A percentile compares a stretch with the other conserved stretches of the same genome.
Evolutionary conservation across 2,329 filamentous ascomycete genomes (phyloP).

Genomic region (Claviceps maximensis): DNA sequence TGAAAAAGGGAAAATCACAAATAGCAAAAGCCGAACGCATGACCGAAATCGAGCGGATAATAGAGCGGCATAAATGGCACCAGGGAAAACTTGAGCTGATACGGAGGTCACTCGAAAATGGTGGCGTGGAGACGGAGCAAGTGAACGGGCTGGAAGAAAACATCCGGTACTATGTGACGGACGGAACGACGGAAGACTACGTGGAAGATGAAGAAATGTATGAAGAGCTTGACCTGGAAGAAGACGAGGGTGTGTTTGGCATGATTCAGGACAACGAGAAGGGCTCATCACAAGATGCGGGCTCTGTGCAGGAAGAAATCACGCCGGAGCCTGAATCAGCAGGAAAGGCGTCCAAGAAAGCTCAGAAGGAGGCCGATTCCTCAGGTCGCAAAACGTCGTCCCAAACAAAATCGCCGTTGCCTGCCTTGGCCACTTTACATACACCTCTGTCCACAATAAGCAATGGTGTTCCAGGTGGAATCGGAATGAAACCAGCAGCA

Average conservation of each 20-base stretch:
- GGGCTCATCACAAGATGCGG: slow-evolving; percentile 87
- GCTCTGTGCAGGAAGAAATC: slow-evolving; percentile 78
- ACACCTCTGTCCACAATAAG: slow-evolving; percentile 50
- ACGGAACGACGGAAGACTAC: slow-evolving; percentile 78
- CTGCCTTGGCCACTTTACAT: slow-evolving; percentile 83
- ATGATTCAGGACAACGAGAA: slow-evolving; percentile 70
- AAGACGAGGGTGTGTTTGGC: slow-evolving; percentile 81
- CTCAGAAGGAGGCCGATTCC: slow-evolving; percentile 44
- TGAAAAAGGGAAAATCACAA: slow-evolving; percentile 93
- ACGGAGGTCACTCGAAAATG: slow-evolving; percentile 82
- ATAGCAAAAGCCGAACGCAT: slow-evolving; percentile 72
- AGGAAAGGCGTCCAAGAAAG: slow-evolving; percentile 39
- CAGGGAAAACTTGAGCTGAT: slow-evolving; percentile 85
- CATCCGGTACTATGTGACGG: slow-evolving; percentile 90
- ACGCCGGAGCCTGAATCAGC: slow-evolving; percentile 39
- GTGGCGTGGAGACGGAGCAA: slow-evolving; percentile 73
- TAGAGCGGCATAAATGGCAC: slow-evolving; percentile 95
- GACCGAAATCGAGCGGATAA: slow-evolving; percentile 68
- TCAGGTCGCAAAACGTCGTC: slow-evolving; percentile 62
- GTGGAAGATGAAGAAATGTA: slow-evolving; percentile 92
- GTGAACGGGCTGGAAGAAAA: slow-evolving; percentile 81
- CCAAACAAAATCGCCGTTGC: slow-evolving; percentile 86
- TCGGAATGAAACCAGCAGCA: slow-evolving; percentile 83
- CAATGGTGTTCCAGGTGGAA: slow-evolving; percentile 40
- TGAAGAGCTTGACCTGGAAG: slow-evolving; percentile 82